A percentile compares a stretch with the other conserved stretches of the same genome.
These are phyloP conservation scores for Mortierella sp. DNA, from an alignment of 371 early-diverging fungal species.

Conservation along the genomic window DNA sequence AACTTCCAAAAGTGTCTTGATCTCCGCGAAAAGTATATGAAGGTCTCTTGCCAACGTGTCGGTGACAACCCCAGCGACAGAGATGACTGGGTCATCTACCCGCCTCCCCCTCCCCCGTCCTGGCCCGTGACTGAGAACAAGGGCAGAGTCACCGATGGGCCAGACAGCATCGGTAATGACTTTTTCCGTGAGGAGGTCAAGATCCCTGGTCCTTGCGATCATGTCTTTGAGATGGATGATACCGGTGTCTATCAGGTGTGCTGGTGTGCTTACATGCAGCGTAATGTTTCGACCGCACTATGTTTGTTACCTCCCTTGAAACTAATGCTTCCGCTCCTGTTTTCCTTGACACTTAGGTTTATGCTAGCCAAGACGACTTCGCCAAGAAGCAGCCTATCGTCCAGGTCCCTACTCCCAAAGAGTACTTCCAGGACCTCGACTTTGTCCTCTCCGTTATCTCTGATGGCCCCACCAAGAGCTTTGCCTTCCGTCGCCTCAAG, in stretches of 20 bases:
- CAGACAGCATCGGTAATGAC: constrained; percentile 58
- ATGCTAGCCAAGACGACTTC: constrained; percentile 27
- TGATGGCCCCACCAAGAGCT: constrained; percentile 96
- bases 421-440: constrained; percentile 92
- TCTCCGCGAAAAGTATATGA: constrained; percentile 91
- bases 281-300: too few relatives aligned
- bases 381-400: constrained; percentile 57
- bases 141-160: constrained; percentile 46
- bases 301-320: too few relatives aligned
- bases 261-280: too few relatives aligned
- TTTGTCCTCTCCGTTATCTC: constrained; percentile 85
- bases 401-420: constrained; percentile 79
- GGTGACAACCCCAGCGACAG: constrained; percentile 90
- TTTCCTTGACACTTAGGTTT: constrained; percentile 22
- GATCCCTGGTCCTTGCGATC: constrained; percentile 37
- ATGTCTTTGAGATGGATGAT: constrained; percentile 61
- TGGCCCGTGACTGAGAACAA: constrained; percentile 65
- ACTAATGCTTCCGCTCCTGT: neutral
- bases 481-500: constrained; percentile 92
- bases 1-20: constrained; percentile 77
- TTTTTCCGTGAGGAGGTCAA: constrained; percentile 61
- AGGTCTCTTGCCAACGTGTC: constrained; percentile 76
- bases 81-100: constrained; percentile 89
- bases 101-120: constrained; percentile 84
- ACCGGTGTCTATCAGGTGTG: constrained; percentile 75